These are phyloP conservation scores for Senecio squalidus DNA, from an alignment of 140 eudicot species.

Conservation along the genomic window DNA sequence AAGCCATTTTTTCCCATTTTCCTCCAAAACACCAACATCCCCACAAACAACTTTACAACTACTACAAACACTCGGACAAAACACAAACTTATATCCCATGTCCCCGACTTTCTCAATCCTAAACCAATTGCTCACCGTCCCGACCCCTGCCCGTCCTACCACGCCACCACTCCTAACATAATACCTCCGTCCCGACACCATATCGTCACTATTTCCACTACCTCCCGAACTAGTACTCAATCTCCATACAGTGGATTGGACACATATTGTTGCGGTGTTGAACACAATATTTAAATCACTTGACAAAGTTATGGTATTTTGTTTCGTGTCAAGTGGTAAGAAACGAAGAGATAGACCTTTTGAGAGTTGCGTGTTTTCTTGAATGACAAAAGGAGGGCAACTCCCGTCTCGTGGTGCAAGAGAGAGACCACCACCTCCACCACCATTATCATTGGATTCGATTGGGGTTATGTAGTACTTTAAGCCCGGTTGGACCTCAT, in stretches of 20 bases:
- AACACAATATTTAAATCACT: slow-evolving; percentile 55
- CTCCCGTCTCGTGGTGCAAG: slow-evolving; percentile 39
- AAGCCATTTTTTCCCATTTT: slow-evolving; percentile 65
- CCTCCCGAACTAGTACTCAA: slow-evolving; percentile 23
- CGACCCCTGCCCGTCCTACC: slow-evolving; percentile 52
- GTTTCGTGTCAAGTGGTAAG: slow-evolving; percentile 39
- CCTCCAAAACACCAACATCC: slow-evolving; percentile 59
- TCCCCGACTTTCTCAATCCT: slow-evolving; percentile 52
- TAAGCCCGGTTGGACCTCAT: slow-evolving; percentile 37
- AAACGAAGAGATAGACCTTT: slow-evolving; percentile 51
- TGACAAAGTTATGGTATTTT: slow-evolving; percentile 28
- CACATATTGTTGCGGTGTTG: slow-evolving; percentile 60
- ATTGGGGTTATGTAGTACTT: slow-evolving; percentile 41
- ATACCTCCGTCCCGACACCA: slow-evolving; percentile 32
- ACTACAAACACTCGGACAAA: slow-evolving; percentile 64
- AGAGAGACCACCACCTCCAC: slow-evolving; percentile 73
- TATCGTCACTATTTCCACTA: slow-evolving; percentile 19
- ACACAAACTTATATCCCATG: slow-evolving; percentile 59
- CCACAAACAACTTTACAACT: slow-evolving; percentile 64
- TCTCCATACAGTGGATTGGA: slow-evolving; percentile 68
- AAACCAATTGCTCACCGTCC: slow-evolving; percentile 61
- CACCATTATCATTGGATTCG: slow-evolving; percentile 31
- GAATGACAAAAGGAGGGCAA: slow-evolving; percentile 63
- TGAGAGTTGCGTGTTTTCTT: slow-evolving; percentile 39
- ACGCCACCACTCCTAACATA: slow-evolving; percentile 61